Percentiles rank a stretch among this genome's conserved stretches.
Evolutionary conservation across 805 yeast species (phyloP).

Genomic region (Myxozyma geophila): DNA sequence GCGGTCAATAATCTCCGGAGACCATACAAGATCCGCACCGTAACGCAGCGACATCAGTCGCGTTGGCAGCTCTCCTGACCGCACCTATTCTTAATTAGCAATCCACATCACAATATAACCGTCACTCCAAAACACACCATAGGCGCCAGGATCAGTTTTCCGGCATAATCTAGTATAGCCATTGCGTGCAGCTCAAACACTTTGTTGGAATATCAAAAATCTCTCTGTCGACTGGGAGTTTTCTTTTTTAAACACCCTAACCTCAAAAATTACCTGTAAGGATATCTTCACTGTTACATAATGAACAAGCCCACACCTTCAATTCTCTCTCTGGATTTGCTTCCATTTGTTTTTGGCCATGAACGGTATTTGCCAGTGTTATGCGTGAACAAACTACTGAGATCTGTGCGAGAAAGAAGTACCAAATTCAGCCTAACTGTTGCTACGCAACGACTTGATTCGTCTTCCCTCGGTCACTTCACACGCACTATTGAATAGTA

Average conservation of each 20-base stretch:
- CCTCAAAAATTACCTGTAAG: too few relatives aligned
- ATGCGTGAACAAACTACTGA: too few relatives aligned
- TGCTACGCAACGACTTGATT: too few relatives aligned
- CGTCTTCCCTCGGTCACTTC: not conserved
- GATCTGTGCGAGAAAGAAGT: not conserved
- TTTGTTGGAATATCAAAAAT: not conserved
- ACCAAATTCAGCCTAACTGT: not conserved
- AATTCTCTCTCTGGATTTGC: too few relatives aligned
- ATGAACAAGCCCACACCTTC: too few relatives aligned
- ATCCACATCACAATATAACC: not conserved
- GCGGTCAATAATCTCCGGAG: constrained; percentile 89
- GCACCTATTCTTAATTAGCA: constrained; percentile 50
- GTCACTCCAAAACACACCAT: constrained; percentile 55
- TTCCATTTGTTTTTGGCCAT: too few relatives aligned
- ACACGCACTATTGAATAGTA: not conserved
- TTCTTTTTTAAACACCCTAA: too few relatives aligned
- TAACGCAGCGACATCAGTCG: constrained; percentile 75
- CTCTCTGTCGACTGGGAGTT: not conserved
- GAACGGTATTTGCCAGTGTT: too few relatives aligned
- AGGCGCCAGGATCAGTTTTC: constrained; percentile 87
- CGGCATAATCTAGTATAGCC: constrained; percentile 65
- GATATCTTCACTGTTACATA: too few relatives aligned
- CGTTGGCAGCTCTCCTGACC: constrained; percentile 93
- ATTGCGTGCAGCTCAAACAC: constrained; percentile 1
- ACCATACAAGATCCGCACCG: constrained; percentile 96